phyloP scores from a whole-genome alignment of 192 early-diverging fungal genomes.

The Helicostylum pulchrum region DNA sequence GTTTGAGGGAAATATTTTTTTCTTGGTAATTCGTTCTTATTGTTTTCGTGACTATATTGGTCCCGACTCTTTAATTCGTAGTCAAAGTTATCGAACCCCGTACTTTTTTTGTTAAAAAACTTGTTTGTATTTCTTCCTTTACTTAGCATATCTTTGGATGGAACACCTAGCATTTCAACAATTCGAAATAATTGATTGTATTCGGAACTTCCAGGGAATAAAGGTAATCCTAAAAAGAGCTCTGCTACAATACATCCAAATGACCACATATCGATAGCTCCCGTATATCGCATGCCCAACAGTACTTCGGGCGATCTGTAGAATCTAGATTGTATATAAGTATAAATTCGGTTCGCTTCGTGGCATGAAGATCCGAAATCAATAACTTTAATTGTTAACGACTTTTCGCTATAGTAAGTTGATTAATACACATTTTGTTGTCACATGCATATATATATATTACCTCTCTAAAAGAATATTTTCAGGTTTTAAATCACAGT shows the following conservation, averaged over 20 bases:
- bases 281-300: constrained; percentile 86
- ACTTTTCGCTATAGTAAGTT: constrained; percentile 61
- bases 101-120: constrained; percentile 73
- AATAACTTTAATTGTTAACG: constrained; percentile 95
- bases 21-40: constrained; percentile 13
- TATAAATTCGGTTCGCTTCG: constrained; percentile 89
- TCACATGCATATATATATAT: neutral
- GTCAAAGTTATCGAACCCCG: constrained; percentile 32
- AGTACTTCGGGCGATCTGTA: constrained; percentile 96
- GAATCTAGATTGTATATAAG: constrained; percentile 98
- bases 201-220: constrained; percentile 95
- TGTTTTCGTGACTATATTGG: constrained; percentile 14
- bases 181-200: constrained; percentile 95
- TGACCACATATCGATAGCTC: constrained; percentile 98
- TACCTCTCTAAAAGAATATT: constrained; percentile 90
- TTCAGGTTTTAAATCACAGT: constrained; percentile 98
- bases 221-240: constrained; percentile 89
- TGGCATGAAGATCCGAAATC: constrained; percentile 98
- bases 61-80: constrained; percentile 19
- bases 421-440: neutral
- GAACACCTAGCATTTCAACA: constrained; percentile 82
- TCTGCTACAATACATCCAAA: constrained; percentile 97
- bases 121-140: constrained; percentile 82
- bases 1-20: constrained; percentile 4
- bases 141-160: constrained; percentile 88